Evolutionary conservation across 2,329 filamentous ascomycete genomes (phyloP), one percentile per base, ranked within the genome.

Genomic region (Colletotrichum sp.): DNA sequence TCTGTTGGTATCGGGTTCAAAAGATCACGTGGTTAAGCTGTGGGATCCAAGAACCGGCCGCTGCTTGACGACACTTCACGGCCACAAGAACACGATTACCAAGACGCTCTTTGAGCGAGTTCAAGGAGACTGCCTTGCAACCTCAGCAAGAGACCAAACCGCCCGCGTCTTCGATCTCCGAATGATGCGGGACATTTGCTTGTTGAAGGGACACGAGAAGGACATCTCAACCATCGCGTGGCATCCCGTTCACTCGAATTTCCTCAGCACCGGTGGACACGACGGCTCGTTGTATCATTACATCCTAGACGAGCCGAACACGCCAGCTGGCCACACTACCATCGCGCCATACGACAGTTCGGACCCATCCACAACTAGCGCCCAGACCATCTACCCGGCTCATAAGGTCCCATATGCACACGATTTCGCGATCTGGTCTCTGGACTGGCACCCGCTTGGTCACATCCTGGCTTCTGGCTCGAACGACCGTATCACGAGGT

Each of bases 171-270:
- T 98, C 81, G 97, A 99, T 83, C 89, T 99, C 71, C 93, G 97
- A 65, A 98, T 98, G 94, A 98, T 99, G 97, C 94, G 97, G 77
- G 97, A 99, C 83, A 96, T 98, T 71, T 95, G 96, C 79, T 91
- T 98, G 62, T 91, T 99, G 27, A 94, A 96, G 79, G 97, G 97
- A 9, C 96, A 98, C 82, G 96, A 98, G 79, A 98, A 98, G 85
- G 97, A 98, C 79, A 95, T 99, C 76, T 96, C 95, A 15, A 97
- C 96, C 1, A 86, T 99, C 66, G 90, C 95, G 5, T 99, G 96
- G 95, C 97, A 99, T 84, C 97, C 97, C 1, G 91, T 98, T 68
- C 97, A 98, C 83, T 91, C 95, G 70, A 96, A 95, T 73, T 88
- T 99, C 56, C 91, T 99, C 39, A 97, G 94, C 70, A 98, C 96